Conservation (phyloP, 352 stramenopile genomes). For the Globisporangium emineosum region DNA sequence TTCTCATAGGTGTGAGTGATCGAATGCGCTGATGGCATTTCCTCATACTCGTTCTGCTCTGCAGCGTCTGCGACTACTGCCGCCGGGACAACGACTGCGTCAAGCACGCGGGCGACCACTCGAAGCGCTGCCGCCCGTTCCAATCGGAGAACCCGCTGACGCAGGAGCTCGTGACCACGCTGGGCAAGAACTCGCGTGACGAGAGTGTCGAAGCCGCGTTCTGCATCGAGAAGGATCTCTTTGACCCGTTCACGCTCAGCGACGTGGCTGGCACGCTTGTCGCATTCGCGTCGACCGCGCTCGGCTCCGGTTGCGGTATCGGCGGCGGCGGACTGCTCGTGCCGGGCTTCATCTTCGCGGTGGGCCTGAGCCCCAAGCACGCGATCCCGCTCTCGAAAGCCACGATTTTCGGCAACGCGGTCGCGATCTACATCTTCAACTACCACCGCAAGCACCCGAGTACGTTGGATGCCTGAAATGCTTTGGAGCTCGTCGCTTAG, state of each 20-base stretch:
- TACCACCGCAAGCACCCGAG: slow-evolving; percentile 90
- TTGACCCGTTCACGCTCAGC: slow-evolving; percentile 65
- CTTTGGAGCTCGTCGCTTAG: background rate
- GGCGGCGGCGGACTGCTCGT: slow-evolving; percentile 96
- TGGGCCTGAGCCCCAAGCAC: slow-evolving; percentile 92
- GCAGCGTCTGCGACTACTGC: slow-evolving; percentile 72
- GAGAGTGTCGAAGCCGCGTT: slow-evolving; percentile 41
- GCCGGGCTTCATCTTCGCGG: slow-evolving; percentile 96
- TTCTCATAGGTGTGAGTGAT: background rate
- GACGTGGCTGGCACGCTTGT: slow-evolving; percentile 69
- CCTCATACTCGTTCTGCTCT: background rate
- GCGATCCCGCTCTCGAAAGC: slow-evolving; percentile 97
- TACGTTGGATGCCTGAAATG: slow-evolving; percentile 21
- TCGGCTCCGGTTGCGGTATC: slow-evolving; percentile 90
- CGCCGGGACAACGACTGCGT: slow-evolving; percentile 58
- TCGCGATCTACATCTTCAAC: slow-evolving; percentile 96
- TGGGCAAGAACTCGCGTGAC: slow-evolving; percentile 29
- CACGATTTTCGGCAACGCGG: slow-evolving; percentile 95
- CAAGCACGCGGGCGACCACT: slow-evolving; percentile 31
- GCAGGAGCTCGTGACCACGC: slow-evolving; percentile 30
- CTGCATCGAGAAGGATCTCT: slow-evolving; percentile 84
- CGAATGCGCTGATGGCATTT: background rate
- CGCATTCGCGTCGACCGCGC: slow-evolving; percentile 78
- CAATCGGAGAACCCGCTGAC: slow-evolving; percentile 31
- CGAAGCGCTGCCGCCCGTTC: slow-evolving; percentile 59